These are phyloP conservation scores for Arthrocladium fulminans DNA, from an alignment of 2,329 filamentous ascomycete species.

Conservation along the genomic window DNA sequence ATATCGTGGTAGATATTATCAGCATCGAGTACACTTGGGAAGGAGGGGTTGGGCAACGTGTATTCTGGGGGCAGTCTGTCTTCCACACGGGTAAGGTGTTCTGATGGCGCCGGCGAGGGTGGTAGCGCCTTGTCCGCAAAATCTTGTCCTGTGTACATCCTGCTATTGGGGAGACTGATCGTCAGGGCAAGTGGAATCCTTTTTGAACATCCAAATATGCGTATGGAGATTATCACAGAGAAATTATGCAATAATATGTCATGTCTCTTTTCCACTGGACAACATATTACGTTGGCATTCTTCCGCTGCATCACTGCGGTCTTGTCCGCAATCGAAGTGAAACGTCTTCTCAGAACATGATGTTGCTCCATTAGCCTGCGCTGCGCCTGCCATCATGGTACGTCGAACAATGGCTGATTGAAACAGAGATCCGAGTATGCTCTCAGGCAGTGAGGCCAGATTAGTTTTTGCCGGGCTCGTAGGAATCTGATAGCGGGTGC, in stretches of 20 bases:
- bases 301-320: too few species aligned
- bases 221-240: not conserved
- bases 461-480: too few species aligned
- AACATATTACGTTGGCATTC: too few species aligned
- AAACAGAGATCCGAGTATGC: not conserved
- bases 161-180: not conserved
- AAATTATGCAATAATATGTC: not conserved
- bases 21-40: not conserved
- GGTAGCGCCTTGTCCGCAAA: not conserved
- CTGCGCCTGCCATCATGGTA: not conserved
- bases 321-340: not conserved
- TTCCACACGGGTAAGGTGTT: not conserved
- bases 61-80: not conserved
- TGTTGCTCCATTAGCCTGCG: not conserved
- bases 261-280: too few species aligned
- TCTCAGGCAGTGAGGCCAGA: too few species aligned
- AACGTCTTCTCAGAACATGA: not conserved
- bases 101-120: not conserved
- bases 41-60: not conserved
- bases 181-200: not conserved
- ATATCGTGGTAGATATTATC: conserved; percentile 3
- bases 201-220: not conserved
- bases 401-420: not conserved
- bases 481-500: too few species aligned
- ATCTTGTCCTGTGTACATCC: not conserved